phyloP scores from a whole-genome alignment of 192 early-diverging fungal species.

The Tieghemiomyces parasiticus region DNA sequence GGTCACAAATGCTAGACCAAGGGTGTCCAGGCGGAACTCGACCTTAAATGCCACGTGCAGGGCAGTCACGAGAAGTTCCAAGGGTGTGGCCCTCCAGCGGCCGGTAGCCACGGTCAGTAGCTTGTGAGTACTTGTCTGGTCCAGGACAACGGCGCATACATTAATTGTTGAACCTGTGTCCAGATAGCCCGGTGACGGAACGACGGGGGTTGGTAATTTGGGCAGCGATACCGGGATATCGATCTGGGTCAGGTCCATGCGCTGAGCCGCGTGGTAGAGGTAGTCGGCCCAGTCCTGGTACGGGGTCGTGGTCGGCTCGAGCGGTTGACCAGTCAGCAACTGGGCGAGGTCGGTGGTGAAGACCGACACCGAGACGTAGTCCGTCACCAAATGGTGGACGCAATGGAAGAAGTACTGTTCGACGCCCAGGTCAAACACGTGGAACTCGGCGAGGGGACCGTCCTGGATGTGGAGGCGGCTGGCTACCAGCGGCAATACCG shows the following conservation, averaged over 20 bases:
- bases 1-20: neutral
- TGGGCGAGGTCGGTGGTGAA: neutral
- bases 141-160: neutral
- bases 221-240: neutral
- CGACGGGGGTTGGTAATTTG: no score
- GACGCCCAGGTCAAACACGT: neutral
- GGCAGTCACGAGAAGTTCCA: neutral
- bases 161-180: neutral
- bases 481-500: neutral
- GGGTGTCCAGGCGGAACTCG: neutral
- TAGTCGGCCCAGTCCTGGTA: neutral
- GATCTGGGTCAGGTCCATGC: neutral
- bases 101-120: neutral
- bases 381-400: slow-evolving; percentile 3
- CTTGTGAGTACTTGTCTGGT: neutral
- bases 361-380: neutral
- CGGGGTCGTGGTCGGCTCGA: neutral
- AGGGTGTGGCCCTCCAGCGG: neutral
- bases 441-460: neutral
- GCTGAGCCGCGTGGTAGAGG: neutral
- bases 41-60: neutral
- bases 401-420: neutral
- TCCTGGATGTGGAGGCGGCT: neutral
- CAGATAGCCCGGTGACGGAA: neutral
- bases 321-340: neutral